These are phyloP conservation scores for Spergularia azorica DNA, from an alignment of 179 eudicot genomes.

Conservation along the genomic window DNA sequence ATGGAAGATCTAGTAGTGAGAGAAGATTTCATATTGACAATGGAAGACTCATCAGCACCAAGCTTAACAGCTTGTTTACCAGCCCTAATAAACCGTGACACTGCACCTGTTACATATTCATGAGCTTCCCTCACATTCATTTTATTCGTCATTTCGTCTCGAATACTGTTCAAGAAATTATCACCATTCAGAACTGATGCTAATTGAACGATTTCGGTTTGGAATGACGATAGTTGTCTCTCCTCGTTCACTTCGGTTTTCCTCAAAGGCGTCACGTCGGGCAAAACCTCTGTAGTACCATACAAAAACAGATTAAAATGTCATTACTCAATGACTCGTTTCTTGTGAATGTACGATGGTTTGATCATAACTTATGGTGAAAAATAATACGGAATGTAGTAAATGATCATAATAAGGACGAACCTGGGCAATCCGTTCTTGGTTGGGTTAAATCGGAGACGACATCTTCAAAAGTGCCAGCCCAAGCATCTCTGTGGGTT, in stretches of 20 bases:
- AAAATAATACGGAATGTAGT: too few species aligned
- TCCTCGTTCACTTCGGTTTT: slow-evolving; percentile 60
- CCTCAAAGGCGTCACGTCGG: slow-evolving; percentile 74
- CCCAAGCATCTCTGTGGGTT: slow-evolving; percentile 95
- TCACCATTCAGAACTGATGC: slow-evolving; percentile 92
- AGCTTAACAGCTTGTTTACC: slow-evolving; percentile 81
- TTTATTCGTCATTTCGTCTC: slow-evolving; percentile 63
- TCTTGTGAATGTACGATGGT: too few species aligned
- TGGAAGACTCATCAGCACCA: slow-evolving; percentile 85
- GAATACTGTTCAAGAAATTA: slow-evolving; percentile 76
- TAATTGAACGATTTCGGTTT: slow-evolving; percentile 76
- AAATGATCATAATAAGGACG: neutral
- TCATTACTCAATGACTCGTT: too few species aligned
- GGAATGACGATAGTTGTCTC: slow-evolving; percentile 68
- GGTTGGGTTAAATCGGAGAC: slow-evolving; percentile 59
- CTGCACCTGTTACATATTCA: slow-evolving; percentile 69
- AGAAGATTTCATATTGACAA: slow-evolving; percentile 95
- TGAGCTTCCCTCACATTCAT: slow-evolving; percentile 84
- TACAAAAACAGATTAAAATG: neutral
- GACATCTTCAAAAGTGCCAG: slow-evolving; percentile 85
- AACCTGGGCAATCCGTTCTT: slow-evolving; percentile 89
- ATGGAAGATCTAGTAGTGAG: slow-evolving; percentile 78
- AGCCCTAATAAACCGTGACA: slow-evolving; percentile 75
- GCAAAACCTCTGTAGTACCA: slow-evolving; percentile 52
- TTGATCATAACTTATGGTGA: too few species aligned